Percentiles rank a stretch among this genome's conserved stretches.
Evolutionary conservation across 1,284 basidiomycete species (phyloP).

Genomic region (Trametes sp.): DNA sequence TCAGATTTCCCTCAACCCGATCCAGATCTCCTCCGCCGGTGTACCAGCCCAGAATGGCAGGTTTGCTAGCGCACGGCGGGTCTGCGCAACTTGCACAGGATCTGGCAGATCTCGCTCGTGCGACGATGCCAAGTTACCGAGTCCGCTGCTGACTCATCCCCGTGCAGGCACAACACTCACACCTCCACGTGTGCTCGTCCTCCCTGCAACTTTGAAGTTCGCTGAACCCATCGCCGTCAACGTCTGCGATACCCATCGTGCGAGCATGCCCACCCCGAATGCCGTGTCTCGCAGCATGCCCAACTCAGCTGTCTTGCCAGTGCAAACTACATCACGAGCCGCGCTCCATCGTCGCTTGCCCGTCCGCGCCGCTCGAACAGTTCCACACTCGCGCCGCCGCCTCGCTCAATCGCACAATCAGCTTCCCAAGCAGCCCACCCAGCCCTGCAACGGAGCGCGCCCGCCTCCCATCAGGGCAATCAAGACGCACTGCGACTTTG

Average conservation of each 20-base stretch:
- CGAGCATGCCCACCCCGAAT: background rate
- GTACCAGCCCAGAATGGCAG: conserved; percentile 2
- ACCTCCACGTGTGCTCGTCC: background rate
- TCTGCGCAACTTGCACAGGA: conserved; percentile 3
- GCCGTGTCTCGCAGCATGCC: background rate
- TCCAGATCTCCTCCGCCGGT: background rate
- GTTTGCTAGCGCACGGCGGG: background rate
- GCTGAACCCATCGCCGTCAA: background rate
- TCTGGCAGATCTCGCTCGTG: background rate
- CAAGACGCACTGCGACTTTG: background rate
- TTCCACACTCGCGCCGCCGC: conserved; percentile 3
- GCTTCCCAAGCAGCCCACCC: background rate
- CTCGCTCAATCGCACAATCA: background rate
- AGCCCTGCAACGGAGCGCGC: background rate
- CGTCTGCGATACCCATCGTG: background rate
- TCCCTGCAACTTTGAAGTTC: background rate
- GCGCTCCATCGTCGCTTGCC: background rate
- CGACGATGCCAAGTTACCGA: background rate
- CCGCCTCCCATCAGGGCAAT: conserved; percentile 1
- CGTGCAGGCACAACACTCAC: background rate
- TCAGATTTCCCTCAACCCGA: background rate
- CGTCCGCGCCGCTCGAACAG: background rate
- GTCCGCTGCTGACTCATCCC: background rate
- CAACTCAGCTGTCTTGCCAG: background rate
- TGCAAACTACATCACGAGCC: background rate